A percentile compares a stretch with the other conserved stretches of the same genome.
These are phyloP conservation scores for Kodamaea fungicola DNA, from an alignment of 1,139 yeast genomes.

Conservation along the genomic window DNA sequence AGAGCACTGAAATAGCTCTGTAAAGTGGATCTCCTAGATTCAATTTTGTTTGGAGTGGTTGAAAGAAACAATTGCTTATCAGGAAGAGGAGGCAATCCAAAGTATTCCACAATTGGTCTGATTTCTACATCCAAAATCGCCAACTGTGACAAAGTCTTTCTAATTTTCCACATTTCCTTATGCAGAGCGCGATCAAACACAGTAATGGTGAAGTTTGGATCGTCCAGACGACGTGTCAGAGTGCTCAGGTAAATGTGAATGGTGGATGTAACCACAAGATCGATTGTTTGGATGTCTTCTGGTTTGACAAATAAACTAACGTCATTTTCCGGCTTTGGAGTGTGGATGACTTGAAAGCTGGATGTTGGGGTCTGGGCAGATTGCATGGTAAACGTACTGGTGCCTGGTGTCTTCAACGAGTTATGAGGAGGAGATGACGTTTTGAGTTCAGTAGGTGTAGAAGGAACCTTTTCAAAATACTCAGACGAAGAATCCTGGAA, in stretches of 20 bases:
- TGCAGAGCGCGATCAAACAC: constrained; percentile 55
- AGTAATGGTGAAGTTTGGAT: constrained; percentile 58
- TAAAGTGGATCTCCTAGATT: constrained; percentile 51
- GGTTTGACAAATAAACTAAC: constrained; percentile 58
- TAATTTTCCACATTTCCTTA: constrained; percentile 70
- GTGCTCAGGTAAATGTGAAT: constrained; percentile 38
- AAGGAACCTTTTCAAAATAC: background rate
- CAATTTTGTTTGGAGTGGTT: constrained; percentile 64
- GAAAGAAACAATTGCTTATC: constrained; percentile 56
- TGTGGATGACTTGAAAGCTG: constrained; percentile 22
- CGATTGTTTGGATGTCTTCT: constrained; percentile 59
- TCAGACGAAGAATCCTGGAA: background rate
- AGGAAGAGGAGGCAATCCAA: constrained; percentile 60
- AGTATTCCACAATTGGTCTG: constrained; percentile 52
- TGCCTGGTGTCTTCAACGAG: constrained; percentile 12
- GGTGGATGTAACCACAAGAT: constrained; percentile 57
- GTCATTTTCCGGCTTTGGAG: constrained; percentile 26
- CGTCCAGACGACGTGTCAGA: constrained; percentile 42
- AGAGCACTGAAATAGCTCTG: constrained; percentile 61
- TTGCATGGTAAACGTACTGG: constrained; percentile 4
- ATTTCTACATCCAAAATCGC: constrained; percentile 54
- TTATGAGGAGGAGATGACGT: constrained; percentile 6
- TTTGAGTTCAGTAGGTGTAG: constrained; percentile 7
- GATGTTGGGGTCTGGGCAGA: constrained; percentile 10
- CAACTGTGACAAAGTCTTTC: constrained; percentile 58